Evolutionary conservation across 129 eudicot species (phyloP), one percentile per base, ranked within the genome.

Genomic region (Helianthus tuberosus): DNA sequence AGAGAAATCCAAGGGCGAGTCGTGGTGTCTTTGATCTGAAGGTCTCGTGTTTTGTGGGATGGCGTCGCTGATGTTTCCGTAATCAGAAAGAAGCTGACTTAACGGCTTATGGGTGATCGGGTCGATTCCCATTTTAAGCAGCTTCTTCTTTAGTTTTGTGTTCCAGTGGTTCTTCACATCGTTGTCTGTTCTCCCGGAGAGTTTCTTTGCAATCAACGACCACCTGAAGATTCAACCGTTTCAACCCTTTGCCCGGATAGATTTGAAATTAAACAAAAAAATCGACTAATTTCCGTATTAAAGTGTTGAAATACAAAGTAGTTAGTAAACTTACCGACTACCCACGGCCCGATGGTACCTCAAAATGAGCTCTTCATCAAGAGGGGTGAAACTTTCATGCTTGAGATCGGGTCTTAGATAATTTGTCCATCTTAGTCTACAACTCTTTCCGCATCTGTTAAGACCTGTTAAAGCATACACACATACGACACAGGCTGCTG

Each of bases 151-250:
- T 20, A 95, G 87, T 66, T 95, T 95, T 0, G 99, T 91, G 89
- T 95, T 95, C 99, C 97, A 95, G 79, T 95, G 90, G 78, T 95
- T 95, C 72, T 95, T 95, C 59, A 95, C 99, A 55, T 95, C 99
- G 59, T 91, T 95, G 68, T 95, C 99, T 60, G 99, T 95, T 86
- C 99, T 91, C 51, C 99, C 97, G 0, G 97, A 97, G 5, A 95
- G 87, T 57, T 74, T 80, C 12, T 82, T 75, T 0, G 99, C 99
- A 66, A 95, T 95, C n/a, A 95, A 63, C 12, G 99, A 95, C 99
- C 99, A 95, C 82, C 97, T 94, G 68, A 46, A 44, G 69, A 77
- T 65, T 61, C 23, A 61, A 29, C 23, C 46, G 10, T 5, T 32
- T 61, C 23, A 61, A 29, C 23, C 66, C 4, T 2, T 32, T 35